A percentile compares a stretch with the other conserved stretches of the same genome.
Conservation (phyloP, 2,329 filamentous ascomycete genomes). For the Trichophyton simii region DNA sequence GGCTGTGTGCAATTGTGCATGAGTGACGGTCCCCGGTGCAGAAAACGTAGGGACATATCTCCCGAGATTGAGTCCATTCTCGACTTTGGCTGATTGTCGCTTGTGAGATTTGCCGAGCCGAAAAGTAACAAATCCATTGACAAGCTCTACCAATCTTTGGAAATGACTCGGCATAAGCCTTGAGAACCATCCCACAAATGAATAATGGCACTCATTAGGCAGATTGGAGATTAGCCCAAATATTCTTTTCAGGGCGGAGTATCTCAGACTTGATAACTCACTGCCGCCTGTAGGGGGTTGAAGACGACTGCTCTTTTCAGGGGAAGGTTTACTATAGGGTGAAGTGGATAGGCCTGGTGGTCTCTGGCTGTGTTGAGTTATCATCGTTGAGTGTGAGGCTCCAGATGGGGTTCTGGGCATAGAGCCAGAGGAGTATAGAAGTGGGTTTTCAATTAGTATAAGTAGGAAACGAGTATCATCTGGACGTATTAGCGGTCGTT, state of each 20-base stretch:
- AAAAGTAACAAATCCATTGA: constrained; percentile 69
- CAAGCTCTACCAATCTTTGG: constrained; percentile 59
- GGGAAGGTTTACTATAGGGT: constrained; percentile 16
- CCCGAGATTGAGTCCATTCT: constrained; percentile 42
- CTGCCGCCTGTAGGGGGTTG: neutral
- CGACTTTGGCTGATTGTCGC: constrained; percentile 47
- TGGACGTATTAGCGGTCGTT: constrained; percentile 53
- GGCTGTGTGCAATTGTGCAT: constrained; percentile 66
- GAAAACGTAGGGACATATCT: constrained; percentile 63
- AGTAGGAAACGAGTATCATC: constrained; percentile 66
- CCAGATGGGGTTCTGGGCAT: constrained; percentile 8
- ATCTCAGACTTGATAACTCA: constrained; percentile 52
- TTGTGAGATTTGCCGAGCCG: constrained; percentile 59
- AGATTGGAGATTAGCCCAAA: constrained; percentile 68
- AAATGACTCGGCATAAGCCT: constrained; percentile 57
- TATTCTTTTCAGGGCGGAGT: constrained; percentile 72
- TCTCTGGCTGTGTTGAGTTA: constrained; percentile 6
- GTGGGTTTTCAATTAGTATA: constrained; percentile 65
- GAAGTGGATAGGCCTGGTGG: constrained; percentile 13
- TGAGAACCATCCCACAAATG: constrained; percentile 67
- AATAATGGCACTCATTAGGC: constrained; percentile 60
- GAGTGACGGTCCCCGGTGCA: constrained; percentile 48
- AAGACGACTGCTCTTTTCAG: constrained; percentile 21
- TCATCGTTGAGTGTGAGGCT: neutral
- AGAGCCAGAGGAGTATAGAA: constrained; percentile 44